Evolutionary conservation across 2,329 filamentous ascomycete genomes (phyloP).

Genomic region (Monilinia vaccinii-corymbosi): DNA sequence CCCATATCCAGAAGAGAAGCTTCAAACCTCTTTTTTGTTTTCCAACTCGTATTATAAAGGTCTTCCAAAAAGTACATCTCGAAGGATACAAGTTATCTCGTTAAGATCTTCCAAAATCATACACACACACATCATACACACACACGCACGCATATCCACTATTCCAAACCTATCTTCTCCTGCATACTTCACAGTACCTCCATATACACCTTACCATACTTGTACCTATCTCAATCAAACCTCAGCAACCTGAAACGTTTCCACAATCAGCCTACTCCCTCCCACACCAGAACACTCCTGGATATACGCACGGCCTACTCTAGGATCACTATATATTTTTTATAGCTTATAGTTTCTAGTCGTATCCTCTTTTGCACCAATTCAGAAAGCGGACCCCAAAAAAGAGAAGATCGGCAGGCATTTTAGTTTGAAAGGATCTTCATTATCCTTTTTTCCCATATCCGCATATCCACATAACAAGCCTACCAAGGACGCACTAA

Average conservation of each 20-base stretch:
- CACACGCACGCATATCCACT: neutral
- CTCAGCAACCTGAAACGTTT: neutral
- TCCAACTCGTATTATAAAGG: neutral
- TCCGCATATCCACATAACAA: neutral
- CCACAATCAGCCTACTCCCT: neutral
- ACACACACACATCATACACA: neutral
- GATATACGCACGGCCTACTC: constrained; percentile 2
- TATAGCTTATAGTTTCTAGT: too few relatives aligned
- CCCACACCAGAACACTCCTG: neutral
- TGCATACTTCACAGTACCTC: neutral
- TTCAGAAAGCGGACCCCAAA: neutral
- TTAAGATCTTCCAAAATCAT: neutral
- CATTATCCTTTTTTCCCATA: neutral
- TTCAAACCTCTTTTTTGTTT: neutral
- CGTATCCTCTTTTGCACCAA: neutral
- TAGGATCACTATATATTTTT: neutral
- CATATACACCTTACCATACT: neutral
- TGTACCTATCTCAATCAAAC: neutral
- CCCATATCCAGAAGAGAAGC: constrained; percentile 1
- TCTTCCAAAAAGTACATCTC: neutral
- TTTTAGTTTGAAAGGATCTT: neutral
- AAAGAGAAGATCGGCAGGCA: neutral
- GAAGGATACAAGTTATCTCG: neutral
- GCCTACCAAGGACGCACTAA: constrained; percentile 2
- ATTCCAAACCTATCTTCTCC: constrained; percentile 1